Percentiles rank a stretch among this genome's conserved stretches.
These are phyloP conservation scores for Pichia norvegensis DNA, from an alignment of 1,139 yeast genomes.

Conservation along the genomic window DNA sequence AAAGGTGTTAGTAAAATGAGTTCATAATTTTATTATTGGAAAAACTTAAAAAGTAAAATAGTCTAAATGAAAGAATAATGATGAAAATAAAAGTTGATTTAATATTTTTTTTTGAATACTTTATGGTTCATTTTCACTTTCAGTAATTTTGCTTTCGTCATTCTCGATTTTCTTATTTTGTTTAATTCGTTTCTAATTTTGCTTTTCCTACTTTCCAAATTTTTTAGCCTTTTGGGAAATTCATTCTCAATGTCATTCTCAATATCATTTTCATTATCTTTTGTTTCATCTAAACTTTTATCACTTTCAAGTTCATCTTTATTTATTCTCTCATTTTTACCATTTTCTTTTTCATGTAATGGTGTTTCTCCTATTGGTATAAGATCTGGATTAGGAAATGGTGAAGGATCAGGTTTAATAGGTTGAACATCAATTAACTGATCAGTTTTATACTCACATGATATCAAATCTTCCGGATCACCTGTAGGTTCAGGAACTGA, in stretches of 20 bases:
- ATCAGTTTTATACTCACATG: constrained; percentile 9
- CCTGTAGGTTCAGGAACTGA: constrained; percentile 18
- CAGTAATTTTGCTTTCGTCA: neutral
- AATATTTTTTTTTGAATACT: neutral
- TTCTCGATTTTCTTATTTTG: neutral
- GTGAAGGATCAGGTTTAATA: neutral
- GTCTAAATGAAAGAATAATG: neutral
- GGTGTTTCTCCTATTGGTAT: neutral
- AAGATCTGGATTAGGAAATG: neutral
- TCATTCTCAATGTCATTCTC: neutral
- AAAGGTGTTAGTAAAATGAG: constrained; percentile 8
- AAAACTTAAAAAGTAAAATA: neutral
- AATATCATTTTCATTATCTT: neutral
- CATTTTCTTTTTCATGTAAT: neutral
- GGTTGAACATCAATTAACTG: neutral
- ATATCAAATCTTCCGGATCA: constrained; percentile 14
- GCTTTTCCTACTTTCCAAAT: too few relatives aligned
- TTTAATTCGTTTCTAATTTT: too few relatives aligned
- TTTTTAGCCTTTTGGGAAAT: neutral
- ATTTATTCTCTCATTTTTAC: neutral
- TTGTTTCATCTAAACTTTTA: neutral
- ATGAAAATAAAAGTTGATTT: neutral
- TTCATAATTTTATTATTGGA: neutral
- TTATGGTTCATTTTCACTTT: neutral
- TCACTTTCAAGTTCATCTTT: neutral